Conservation (phyloP, 345 rosid species). For the Eucalyptus urophylla region DNA sequence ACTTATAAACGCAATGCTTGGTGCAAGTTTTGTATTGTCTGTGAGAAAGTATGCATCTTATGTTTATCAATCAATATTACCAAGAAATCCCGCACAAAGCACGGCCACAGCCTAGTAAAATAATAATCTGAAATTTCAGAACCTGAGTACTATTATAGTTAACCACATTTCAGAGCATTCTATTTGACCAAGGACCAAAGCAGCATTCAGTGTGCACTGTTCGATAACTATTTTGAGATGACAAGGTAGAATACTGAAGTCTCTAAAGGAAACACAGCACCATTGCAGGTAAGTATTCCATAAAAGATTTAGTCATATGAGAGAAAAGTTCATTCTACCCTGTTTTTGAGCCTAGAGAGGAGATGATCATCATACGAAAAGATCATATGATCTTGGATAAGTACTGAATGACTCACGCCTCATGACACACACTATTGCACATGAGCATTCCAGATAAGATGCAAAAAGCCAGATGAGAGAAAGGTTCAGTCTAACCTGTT, state of each 20-base stretch:
- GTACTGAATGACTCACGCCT: conserved; percentile 91
- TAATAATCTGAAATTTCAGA: background rate
- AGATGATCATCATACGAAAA: conserved; percentile 89
- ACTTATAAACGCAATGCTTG: background rate
- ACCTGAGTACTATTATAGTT: background rate
- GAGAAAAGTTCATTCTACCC: conserved; percentile 15
- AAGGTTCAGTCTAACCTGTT: conserved; percentile 35
- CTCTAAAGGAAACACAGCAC: background rate
- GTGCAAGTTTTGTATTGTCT: background rate
- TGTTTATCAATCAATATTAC: background rate
- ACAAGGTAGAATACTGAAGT: background rate
- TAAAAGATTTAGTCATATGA: background rate
- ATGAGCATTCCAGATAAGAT: background rate
- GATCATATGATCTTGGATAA: conserved; percentile 86
- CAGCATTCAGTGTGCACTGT: background rate
- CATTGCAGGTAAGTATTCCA: background rate
- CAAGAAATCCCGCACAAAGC: background rate
- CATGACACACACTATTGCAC: background rate
- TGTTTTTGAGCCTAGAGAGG: conserved; percentile 80
- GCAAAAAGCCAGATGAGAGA: background rate
- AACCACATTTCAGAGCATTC: background rate
- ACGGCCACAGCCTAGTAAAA: background rate
- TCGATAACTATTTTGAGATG: background rate
- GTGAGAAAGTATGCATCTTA: background rate
- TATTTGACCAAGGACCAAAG: background rate